These are phyloP conservation scores for Decorospora gaudefroyi DNA, from an alignment of 2,329 filamentous ascomycete genomes.

Conservation along the genomic window DNA sequence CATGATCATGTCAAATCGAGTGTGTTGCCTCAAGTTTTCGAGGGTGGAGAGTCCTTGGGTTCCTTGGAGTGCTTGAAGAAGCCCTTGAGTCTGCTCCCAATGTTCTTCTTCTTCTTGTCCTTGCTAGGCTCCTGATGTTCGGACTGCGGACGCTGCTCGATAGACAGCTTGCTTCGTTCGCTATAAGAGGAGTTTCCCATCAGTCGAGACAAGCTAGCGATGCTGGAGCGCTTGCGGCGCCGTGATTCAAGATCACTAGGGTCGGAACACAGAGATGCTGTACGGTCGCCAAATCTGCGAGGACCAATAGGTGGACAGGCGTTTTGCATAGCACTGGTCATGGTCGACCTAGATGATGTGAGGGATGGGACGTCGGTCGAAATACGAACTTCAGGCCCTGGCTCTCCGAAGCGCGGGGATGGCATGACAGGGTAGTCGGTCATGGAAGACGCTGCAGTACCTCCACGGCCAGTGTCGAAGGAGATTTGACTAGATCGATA, in stretches of 20 bases:
- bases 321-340: slow-evolving; percentile 69
- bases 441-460: slow-evolving; percentile 74
- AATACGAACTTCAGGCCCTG: slow-evolving; percentile 70
- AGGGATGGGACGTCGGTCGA: slow-evolving; percentile 77
- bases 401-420: slow-evolving; percentile 73
- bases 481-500: slow-evolving; percentile 63
- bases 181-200: slow-evolving; percentile 70
- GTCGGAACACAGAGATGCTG: slow-evolving; percentile 50
- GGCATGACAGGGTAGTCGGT: slow-evolving; percentile 72
- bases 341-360: slow-evolving; percentile 77
- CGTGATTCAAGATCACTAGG: slow-evolving; percentile 53
- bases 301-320: slow-evolving; percentile 50
- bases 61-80: slow-evolving; percentile 67
- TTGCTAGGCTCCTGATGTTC: slow-evolving; percentile 63
- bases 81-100: slow-evolving; percentile 67
- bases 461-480: slow-evolving; percentile 72
- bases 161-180: slow-evolving; percentile 74
- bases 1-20: slow-evolving; percentile 1
- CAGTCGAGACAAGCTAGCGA: slow-evolving; percentile 75
- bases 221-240: slow-evolving; percentile 72
- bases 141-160: slow-evolving; percentile 60
- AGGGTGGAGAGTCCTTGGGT: slow-evolving; percentile 37
- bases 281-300: slow-evolving; percentile 51
- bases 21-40: slow-evolving; percentile 24
- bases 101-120: slow-evolving; percentile 69